Base-by-base conservation (phyloP, 345 rosid genomes). In the Arabidopsis arenosa region DNA sequence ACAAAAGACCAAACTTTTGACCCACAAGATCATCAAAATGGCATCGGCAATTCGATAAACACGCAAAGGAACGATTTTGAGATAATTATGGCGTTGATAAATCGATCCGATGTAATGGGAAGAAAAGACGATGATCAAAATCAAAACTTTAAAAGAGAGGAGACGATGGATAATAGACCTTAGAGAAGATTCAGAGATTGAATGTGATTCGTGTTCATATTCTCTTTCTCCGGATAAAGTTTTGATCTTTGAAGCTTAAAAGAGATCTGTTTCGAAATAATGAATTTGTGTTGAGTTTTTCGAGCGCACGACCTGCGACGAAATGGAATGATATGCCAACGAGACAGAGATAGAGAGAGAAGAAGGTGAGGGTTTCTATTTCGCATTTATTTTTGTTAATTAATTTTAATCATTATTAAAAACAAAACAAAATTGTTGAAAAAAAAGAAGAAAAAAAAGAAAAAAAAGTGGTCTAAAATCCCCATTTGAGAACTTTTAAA, bases 281-380 rank as follows among this genome's bases (percentile, higher is more conserved):
- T 54, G 41, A 21, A 65, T 21, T 36, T 21, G 60, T 23, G 32
- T 28, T 28, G 7, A 36, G 36, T 30, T 68, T 53, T 68, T 41
- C 48, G 73, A 54, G 53, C 37, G 63, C 73, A 68, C 73, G 63
- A 63, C 68, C 54, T 63, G 26, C 68, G 53, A 68, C 10, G 26
- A 41, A 53, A 53, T 41, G 62, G 23, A 54, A 40, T 54, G 30
- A 68, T 54, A 28, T 28, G 73, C 55, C 63, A 68, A 28, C 73
- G 53, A 55, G 28, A 40, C n/a, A 66, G 21, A 65, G 10, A 39
- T 17, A 58, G 7, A 57, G 57, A 56, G 13, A 5, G 5, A 13
- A 23, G 7, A 28, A 41, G 58, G 13, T 51, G 30, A 60, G 66
- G 48, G 64, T 37, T 59, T 59, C n/a, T 59, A 21, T 58, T 36